Conservation (phyloP, 2,329 filamentous ascomycete species). For the Colletotrichum liriopes region DNA sequence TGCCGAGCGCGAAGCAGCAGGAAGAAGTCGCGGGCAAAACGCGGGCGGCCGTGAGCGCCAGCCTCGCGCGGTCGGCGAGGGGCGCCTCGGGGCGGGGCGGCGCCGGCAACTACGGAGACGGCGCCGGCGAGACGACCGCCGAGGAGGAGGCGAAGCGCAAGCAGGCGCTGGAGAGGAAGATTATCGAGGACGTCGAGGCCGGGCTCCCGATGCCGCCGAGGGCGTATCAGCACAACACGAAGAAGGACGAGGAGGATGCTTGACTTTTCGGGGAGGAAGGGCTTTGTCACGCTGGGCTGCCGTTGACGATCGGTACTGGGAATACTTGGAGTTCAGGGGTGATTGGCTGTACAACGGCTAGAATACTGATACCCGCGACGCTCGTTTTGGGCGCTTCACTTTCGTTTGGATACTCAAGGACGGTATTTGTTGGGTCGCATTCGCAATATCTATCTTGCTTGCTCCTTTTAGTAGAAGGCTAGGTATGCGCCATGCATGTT, state of each 20-base stretch:
- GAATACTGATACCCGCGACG: conserved; percentile 42
- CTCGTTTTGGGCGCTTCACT: conserved; percentile 33
- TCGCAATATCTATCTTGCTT: conserved; percentile 15
- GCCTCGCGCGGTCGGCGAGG: conserved; percentile 44
- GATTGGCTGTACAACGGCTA: conserved; percentile 14
- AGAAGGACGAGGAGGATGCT: conserved; percentile 44
- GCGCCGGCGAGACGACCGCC: conserved; percentile 45
- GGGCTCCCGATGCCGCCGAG: conserved; percentile 63
- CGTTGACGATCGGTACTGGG: neutral
- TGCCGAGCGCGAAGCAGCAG: conserved; percentile 52
- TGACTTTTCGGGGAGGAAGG: neutral
- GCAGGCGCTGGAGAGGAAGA: conserved; percentile 60
- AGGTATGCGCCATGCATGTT: neutral
- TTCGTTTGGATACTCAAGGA: neutral
- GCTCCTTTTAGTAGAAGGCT: neutral
- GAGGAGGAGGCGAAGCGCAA: conserved; percentile 51
- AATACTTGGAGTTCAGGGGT: conserved; percentile 22
- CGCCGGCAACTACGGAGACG: conserved; percentile 68
- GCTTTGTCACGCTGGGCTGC: neutral
- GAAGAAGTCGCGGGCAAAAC: conserved; percentile 54
- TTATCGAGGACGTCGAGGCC: conserved; percentile 63
- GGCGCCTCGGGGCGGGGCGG: conserved; percentile 66
- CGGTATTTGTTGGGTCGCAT: conserved; percentile 18
- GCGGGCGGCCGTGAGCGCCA: conserved; percentile 53
- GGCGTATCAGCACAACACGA: conserved; percentile 55